Evolutionary conservation across 768 basidiomycete species (phyloP).

Genomic region (Podaxis sp.): DNA sequence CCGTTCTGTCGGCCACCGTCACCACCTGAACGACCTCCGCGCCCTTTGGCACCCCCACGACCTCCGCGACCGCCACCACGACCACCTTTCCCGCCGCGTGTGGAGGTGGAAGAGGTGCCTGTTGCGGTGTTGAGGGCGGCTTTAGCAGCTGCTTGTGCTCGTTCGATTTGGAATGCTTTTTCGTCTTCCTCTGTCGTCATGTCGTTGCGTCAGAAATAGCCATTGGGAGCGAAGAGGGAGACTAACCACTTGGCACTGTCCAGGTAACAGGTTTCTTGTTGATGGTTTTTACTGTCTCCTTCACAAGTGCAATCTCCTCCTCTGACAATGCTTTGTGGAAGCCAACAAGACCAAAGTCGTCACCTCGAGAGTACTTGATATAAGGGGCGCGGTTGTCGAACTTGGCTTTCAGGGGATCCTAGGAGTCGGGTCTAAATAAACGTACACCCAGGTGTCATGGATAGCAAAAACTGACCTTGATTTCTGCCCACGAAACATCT

Average conservation of each 20-base stretch:
- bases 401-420: slow-evolving; percentile 50
- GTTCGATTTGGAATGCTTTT: slow-evolving; percentile 70
- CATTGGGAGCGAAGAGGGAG: neutral
- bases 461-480: slow-evolving; percentile 41
- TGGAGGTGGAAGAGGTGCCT: slow-evolving; percentile 24
- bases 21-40: slow-evolving; percentile 36
- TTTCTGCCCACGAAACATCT: slow-evolving; percentile 47
- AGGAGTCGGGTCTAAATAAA: neutral
- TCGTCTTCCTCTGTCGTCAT: slow-evolving; percentile 61
- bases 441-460: neutral
- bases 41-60: slow-evolving; percentile 44
- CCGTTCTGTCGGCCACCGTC: slow-evolving; percentile 41
- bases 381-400: slow-evolving; percentile 51
- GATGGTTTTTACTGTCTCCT: slow-evolving; percentile 62
- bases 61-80: slow-evolving; percentile 37
- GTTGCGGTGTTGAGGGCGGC: slow-evolving; percentile 23
- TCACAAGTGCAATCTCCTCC: slow-evolving; percentile 71
- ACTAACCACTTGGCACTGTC: slow-evolving; percentile 58
- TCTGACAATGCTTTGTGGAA: slow-evolving; percentile 69
- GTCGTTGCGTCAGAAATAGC: slow-evolving; percentile 7
- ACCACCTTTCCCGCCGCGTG: slow-evolving; percentile 26
- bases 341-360: slow-evolving; percentile 51
- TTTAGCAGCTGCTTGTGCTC: slow-evolving; percentile 68
- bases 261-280: slow-evolving; percentile 66
- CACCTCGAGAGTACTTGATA: slow-evolving; percentile 49